Conservation (phyloP, 768 basidiomycete genomes). For the Kwoniella sp. region DNA sequence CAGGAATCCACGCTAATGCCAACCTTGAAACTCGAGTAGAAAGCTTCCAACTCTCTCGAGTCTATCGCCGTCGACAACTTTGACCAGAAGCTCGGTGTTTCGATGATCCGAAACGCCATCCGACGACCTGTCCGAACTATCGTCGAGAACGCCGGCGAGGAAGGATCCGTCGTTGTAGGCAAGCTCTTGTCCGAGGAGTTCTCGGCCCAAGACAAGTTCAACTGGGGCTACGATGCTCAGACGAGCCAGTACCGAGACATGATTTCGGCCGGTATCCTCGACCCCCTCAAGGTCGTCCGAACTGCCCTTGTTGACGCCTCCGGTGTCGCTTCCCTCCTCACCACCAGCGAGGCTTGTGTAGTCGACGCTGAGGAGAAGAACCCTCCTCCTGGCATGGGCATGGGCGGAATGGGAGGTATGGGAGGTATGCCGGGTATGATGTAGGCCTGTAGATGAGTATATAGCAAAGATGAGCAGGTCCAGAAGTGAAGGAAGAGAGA, state of each 20-base stretch:
- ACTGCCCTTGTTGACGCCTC: constrained; percentile 88
- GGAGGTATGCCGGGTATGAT: constrained; percentile 40
- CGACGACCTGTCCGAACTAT: constrained; percentile 83
- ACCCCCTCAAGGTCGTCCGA: constrained; percentile 92
- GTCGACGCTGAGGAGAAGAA: constrained; percentile 81
- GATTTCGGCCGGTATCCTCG: constrained; percentile 91
- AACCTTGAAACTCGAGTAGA: constrained; percentile 26
- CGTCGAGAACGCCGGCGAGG: constrained; percentile 90
- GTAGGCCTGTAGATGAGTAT: background rate
- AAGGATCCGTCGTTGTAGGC: constrained; percentile 89
- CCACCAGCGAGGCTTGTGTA: constrained; percentile 88
- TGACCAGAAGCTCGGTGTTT: constrained; percentile 93
- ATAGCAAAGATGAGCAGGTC: too few relatives aligned
- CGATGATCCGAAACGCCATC: constrained; percentile 85
- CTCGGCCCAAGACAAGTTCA: constrained; percentile 64
- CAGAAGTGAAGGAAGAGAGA: too few relatives aligned
- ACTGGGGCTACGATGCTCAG: constrained; percentile 88
- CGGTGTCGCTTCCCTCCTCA: constrained; percentile 90
- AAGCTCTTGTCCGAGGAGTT: constrained; percentile 63
- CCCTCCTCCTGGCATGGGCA: constrained; percentile 64
- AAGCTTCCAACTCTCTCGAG: constrained; percentile 59
- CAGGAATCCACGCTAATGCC: constrained; percentile 5
- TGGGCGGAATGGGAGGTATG: constrained; percentile 65
- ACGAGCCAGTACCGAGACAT: constrained; percentile 93
- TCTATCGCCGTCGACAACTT: constrained; percentile 84